phyloP scores from a whole-genome alignment of 768 basidiomycete species.

The Pholiota microspora region DNA sequence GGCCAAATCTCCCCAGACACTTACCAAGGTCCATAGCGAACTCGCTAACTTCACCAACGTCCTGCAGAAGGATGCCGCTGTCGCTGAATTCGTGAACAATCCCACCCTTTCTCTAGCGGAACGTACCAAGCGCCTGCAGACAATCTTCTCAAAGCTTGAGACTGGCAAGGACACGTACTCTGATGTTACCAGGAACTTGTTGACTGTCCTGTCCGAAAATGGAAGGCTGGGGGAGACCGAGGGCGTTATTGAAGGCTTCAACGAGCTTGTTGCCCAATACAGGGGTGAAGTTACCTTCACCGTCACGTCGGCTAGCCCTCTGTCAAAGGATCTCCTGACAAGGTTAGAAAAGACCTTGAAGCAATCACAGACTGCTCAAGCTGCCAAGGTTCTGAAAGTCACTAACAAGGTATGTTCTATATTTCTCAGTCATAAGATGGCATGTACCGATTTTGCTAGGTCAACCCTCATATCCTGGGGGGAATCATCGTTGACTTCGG shows the following conservation, averaged over 20 bases:
- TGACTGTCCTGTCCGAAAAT: constrained; percentile 88
- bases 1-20: constrained; percentile 75
- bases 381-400: constrained; percentile 86
- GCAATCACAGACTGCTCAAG: constrained; percentile 79
- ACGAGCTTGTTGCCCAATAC: constrained; percentile 83
- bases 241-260: constrained; percentile 89
- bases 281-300: constrained; percentile 91
- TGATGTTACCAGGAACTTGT: constrained; percentile 90
- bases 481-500: constrained; percentile 96
- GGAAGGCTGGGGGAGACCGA: constrained; percentile 83
- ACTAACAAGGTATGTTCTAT: constrained; percentile 74
- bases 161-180: constrained; percentile 70
- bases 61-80: constrained; percentile 63
- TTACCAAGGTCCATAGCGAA: constrained; percentile 86
- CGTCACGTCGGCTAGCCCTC: constrained; percentile 84
- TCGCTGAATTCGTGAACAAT: constrained; percentile 78
- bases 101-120: constrained; percentile 87
- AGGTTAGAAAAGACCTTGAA: constrained; percentile 86
- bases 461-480: constrained; percentile 89
- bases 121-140: constrained; percentile 62
- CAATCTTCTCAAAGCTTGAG: constrained; percentile 69
- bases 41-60: constrained; percentile 67
- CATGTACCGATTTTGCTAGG: constrained; percentile 41
- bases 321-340: constrained; percentile 72
- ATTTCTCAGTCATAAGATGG: neutral